Base-by-base conservation (phyloP, 2,329 filamentous ascomycete genomes). In the Paramyrothecium sp. region DNA sequence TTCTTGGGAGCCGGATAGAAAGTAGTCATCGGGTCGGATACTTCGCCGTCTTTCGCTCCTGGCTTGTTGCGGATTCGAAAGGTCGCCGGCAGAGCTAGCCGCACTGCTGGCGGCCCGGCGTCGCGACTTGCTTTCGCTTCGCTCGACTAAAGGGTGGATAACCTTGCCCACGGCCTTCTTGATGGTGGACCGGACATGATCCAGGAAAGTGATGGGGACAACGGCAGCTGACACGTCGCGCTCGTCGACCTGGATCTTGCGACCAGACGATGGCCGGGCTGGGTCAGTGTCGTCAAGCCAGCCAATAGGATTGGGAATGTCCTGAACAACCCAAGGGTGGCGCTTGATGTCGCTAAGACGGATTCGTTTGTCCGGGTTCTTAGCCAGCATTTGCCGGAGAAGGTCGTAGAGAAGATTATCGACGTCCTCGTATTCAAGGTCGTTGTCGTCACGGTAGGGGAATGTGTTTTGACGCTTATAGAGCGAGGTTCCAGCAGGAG, bases 271-370 rank as follows among this genome's bases (percentile, higher is more conserved):
- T 59, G 89, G 89, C 34, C 88, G 84, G 41, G 86, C 88, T 2
- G 93, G 92, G 67, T 98, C 94, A 1, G 93, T 97, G 61, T 96
- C 92, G 65, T 97, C 92, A n/a, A 97, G 85, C 95, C 95, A 99
- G 11, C 82, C 81, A 33, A 85, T 78, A 41, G 89, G 84, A 64
- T 97, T 89, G 34, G 85, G 77, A 50, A 98, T 84, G 61, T 89
- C 92, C 57, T 88, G 81, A 1, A 94, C 81, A 17, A 98, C 89
- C 95, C 95, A 99, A 5, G 89, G 88, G 69, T 99, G 95, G 59
- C 90, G 89, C 73, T 98, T 98, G 67, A 98, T 94, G 65, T 97
- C 94, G 58, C 89, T 87, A 54, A 99, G 79, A 8, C 91, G 90
- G 66, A 99, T 97, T 44, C 95, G 88, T 73, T 93, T 88, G 30